Evolutionary conservation across 2,329 filamentous ascomycete genomes (phyloP).

Genomic region (Rutstroemia sp.): DNA sequence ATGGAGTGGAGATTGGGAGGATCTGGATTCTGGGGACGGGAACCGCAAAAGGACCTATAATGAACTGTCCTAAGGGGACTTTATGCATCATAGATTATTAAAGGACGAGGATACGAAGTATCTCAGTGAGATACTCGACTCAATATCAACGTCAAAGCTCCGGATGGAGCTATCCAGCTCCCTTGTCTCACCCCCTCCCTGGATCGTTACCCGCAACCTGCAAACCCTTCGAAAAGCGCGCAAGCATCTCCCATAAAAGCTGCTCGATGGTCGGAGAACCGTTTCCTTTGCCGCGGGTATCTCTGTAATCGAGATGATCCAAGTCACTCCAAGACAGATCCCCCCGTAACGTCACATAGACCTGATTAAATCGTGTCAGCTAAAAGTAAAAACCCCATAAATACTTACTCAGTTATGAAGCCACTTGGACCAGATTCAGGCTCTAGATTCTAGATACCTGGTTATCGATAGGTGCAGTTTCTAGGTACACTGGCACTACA

Average conservation of each 20-base stretch:
- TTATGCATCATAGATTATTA: neutral
- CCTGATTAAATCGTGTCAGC: neutral
- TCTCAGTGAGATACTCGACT: neutral
- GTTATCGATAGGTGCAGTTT: neutral
- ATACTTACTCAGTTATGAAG: neutral
- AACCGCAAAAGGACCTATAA: neutral
- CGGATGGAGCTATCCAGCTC: neutral
- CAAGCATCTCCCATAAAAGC: no score
- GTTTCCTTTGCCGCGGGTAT: neutral
- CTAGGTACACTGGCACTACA: no score
- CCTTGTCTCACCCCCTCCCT: no score
- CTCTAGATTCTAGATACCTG: neutral
- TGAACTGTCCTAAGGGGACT: neutral
- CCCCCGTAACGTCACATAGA: neutral
- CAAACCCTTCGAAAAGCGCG: no score
- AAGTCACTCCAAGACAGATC: neutral
- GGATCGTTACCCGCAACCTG: no score
- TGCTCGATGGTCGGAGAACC: no score
- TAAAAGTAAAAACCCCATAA: conserved; percentile 1
- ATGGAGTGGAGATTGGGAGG: no score
- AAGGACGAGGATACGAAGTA: no score
- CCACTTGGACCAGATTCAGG: conserved; percentile 6
- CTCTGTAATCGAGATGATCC: neutral
- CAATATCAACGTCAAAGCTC: neutral
- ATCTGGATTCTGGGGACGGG: neutral